These are phyloP conservation scores for Saxophila tyrrhenica DNA, from an alignment of 495 filamentous ascomycete genomes.

Conservation along the genomic window DNA sequence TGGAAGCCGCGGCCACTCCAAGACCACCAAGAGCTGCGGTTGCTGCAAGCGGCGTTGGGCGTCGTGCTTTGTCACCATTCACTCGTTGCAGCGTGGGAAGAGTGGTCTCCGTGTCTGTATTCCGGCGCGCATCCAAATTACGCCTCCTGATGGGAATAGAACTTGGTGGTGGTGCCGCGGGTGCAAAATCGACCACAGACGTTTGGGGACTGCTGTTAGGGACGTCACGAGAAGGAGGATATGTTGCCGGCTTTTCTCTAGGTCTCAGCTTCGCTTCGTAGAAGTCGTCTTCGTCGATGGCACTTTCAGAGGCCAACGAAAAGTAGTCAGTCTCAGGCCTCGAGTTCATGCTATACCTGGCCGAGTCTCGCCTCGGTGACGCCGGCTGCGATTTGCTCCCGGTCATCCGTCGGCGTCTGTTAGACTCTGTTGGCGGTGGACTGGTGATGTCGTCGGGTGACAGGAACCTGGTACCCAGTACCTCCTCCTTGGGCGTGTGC, in stretches of 20 bases:
- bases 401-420: not conserved
- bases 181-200: slow-evolving; percentile 6
- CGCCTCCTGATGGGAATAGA: slow-evolving; percentile 2
- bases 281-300: slow-evolving; percentile 10
- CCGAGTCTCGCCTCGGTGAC: slow-evolving; percentile 8
- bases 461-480: not conserved
- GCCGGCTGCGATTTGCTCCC: slow-evolving; percentile 1
- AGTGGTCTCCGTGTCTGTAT: slow-evolving; percentile 12
- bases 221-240: not conserved
- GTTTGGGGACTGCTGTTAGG: slow-evolving; percentile 2
- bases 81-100: not conserved
- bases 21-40: not conserved
- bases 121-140: slow-evolving; percentile 12
- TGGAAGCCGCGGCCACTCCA: not conserved
- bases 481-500: slow-evolving; percentile 19
- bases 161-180: not conserved
- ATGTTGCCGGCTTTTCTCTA: not conserved
- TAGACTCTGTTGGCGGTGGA: slow-evolving; percentile 6
- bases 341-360: not conserved
- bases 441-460: slow-evolving; percentile 9
- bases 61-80: slow-evolving; percentile 5
- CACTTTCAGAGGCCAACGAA: slow-evolving; percentile 1
- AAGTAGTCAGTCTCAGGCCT: slow-evolving; percentile 14
- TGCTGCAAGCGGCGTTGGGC: slow-evolving; percentile 5
- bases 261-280: not conserved